Conservation (phyloP, 371 early-diverging fungal species). For the Mortierella polycephala region DNA sequence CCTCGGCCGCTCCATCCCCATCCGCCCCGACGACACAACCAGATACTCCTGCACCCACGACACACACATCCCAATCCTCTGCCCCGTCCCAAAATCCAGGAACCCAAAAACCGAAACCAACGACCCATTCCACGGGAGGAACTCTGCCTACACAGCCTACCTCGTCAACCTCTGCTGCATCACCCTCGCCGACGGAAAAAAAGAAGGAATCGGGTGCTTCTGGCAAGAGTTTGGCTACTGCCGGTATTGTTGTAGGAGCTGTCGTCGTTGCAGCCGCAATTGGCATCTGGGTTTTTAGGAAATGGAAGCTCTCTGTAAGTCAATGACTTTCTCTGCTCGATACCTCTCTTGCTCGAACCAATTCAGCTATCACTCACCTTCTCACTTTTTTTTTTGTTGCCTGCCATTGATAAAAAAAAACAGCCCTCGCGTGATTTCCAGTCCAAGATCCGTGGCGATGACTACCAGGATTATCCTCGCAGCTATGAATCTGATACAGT, state of each 20-base stretch:
- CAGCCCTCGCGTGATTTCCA: slow-evolving; percentile 51
- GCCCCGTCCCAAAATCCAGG: background rate
- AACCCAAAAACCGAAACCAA: background rate
- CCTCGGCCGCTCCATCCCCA: background rate
- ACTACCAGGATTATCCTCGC: slow-evolving; percentile 52
- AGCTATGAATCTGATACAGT: slow-evolving; percentile 43
- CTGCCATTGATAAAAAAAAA: background rate
- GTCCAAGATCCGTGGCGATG: slow-evolving; percentile 51
- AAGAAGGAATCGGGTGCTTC: background rate
- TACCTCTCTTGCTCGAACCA: background rate
- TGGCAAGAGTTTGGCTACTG: slow-evolving; percentile 22
- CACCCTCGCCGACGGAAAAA: background rate
- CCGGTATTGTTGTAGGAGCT: slow-evolving; percentile 54
- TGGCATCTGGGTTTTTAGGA: slow-evolving; percentile 60
- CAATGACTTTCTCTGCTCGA: background rate
- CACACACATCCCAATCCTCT: background rate
- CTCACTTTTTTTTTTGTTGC: background rate
- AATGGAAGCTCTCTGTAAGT: slow-evolving; percentile 60
- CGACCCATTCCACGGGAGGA: background rate
- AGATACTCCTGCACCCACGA: background rate
- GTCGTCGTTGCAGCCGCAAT: slow-evolving; percentile 56
- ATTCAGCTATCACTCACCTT: background rate
- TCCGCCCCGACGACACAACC: background rate
- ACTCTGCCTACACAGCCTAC: too few relatives aligned
- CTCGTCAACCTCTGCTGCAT: background rate